Conservation (phyloP, 2,329 filamentous ascomycete species). For the Cladosporium halotolerans region DNA sequence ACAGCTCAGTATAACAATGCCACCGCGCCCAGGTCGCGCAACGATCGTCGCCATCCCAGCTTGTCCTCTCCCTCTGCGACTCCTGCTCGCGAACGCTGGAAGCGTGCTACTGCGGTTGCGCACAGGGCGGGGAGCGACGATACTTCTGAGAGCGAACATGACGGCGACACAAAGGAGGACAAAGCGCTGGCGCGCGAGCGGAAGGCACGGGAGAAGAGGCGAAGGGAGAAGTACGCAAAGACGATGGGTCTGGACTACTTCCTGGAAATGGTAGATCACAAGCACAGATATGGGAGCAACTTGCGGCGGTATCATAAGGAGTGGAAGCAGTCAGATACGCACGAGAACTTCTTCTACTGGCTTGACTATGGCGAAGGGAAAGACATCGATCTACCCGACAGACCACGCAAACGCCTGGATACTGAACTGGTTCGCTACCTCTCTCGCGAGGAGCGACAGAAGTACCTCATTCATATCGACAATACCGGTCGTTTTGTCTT, state of each 20-base stretch:
- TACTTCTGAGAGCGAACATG: slow-evolving; percentile 43
- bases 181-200: slow-evolving; percentile 28
- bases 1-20: slow-evolving; percentile 47
- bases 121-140: slow-evolving; percentile 66
- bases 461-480: slow-evolving; percentile 76
- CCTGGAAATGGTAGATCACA: slow-evolving; percentile 63
- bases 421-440: slow-evolving; percentile 78
- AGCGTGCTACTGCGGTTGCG: slow-evolving; percentile 64
- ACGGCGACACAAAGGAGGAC: slow-evolving; percentile 30
- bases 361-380: slow-evolving; percentile 74
- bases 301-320: slow-evolving; percentile 73
- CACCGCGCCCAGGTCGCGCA: slow-evolving; percentile 41
- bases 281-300: slow-evolving; percentile 83
- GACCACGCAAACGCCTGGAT: slow-evolving; percentile 68
- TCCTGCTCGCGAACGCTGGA: slow-evolving; percentile 62
- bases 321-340: slow-evolving; percentile 71
- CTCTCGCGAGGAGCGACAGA: slow-evolving; percentile 70
- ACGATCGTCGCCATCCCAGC: slow-evolving; percentile 27
- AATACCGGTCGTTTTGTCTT: slow-evolving; percentile 70
- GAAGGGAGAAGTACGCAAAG: slow-evolving; percentile 61
- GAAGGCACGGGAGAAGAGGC: slow-evolving; percentile 47
- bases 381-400: slow-evolving; percentile 61
- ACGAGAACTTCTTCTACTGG: slow-evolving; percentile 93
- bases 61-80: slow-evolving; percentile 9
- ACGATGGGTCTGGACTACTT: slow-evolving; percentile 85